These are phyloP conservation scores for Fusarium palustre DNA, from an alignment of 2,329 filamentous ascomycete species.

Conservation along the genomic window DNA sequence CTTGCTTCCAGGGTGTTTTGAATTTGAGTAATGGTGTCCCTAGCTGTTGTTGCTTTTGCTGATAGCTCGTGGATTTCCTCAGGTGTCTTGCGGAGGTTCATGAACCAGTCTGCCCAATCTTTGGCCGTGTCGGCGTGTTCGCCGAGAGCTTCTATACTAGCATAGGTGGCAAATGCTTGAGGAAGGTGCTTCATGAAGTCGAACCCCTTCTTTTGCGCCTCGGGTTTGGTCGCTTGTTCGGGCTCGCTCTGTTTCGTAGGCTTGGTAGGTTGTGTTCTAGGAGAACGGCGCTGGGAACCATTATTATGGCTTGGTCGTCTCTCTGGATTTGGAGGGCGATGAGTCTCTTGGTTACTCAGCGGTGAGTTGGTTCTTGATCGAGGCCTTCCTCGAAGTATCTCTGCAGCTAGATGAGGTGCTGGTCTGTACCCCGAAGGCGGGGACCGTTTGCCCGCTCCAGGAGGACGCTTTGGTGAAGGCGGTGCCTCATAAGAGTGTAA, in stretches of 20 bases:
- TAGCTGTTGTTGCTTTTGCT: slow-evolving; percentile 45
- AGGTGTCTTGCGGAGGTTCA: slow-evolving; percentile 48
- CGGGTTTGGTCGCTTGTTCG: not conserved
- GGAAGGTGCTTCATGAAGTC: slow-evolving; percentile 44
- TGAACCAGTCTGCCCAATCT: slow-evolving; percentile 52
- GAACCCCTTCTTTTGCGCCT: not conserved
- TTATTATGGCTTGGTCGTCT: not conserved
- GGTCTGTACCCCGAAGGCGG: slow-evolving; percentile 27
- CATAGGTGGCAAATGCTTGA: slow-evolving; percentile 44
- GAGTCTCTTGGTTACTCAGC: not conserved
- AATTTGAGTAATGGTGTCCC: slow-evolving; percentile 50
- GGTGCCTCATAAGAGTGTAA: slow-evolving; percentile 35
- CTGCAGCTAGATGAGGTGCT: slow-evolving; percentile 15
- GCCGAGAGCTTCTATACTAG: slow-evolving; percentile 43
- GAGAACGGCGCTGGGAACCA: not conserved
- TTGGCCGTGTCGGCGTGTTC: slow-evolving; percentile 50
- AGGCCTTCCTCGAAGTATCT: slow-evolving; percentile 25
- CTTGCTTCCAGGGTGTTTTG: slow-evolving; percentile 46
- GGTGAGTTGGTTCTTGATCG: slow-evolving; percentile 29
- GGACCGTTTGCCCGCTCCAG: slow-evolving; percentile 7
- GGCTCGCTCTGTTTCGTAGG: not conserved
- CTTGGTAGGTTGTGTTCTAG: not conserved
- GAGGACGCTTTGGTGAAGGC: slow-evolving; percentile 11
- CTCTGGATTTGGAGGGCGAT: not conserved
- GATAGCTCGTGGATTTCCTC: slow-evolving; percentile 49